These are phyloP conservation scores for Andrographis paniculata DNA, from an alignment of 305 asterid genomes.

Conservation along the genomic window DNA sequence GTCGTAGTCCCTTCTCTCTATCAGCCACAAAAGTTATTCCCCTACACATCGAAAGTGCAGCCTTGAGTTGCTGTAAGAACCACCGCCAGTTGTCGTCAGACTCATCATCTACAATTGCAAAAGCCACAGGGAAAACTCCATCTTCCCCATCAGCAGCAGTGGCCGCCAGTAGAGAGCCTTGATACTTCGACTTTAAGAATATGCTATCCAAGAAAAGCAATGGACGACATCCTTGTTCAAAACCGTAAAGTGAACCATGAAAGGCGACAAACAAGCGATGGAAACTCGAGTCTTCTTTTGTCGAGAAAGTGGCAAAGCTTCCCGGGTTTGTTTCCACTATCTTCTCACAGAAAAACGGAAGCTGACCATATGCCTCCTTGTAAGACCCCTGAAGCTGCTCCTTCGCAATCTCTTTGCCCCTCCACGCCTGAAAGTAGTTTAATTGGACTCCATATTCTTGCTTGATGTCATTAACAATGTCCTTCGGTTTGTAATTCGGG, in stretches of 20 bases:
- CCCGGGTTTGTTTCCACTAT: conserved; percentile 96
- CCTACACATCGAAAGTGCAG: conserved; percentile 47
- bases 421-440: conserved; percentile 98
- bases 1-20: conserved; percentile 78
- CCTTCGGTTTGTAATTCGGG: conserved; percentile 93
- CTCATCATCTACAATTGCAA: conserved; percentile 82
- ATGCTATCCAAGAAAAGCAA: conserved; percentile 82
- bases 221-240: conserved; percentile 91
- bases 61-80: conserved; percentile 76
- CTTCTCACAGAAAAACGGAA: conserved; percentile 81
- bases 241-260: conserved; percentile 78
- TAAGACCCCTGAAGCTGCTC: conserved; percentile 99
- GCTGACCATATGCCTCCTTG: conserved; percentile 85
- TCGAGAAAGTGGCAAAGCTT: conserved; percentile 83
- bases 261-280: conserved; percentile 83
- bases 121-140: conserved; percentile 84
- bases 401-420: conserved; percentile 96
- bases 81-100: conserved; percentile 89
- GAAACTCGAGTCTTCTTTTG: conserved; percentile 88
- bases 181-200: conserved; percentile 79
- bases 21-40: conserved; percentile 77
- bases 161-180: conserved; percentile 82
- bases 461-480: conserved; percentile 86
- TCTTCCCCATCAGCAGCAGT: conserved; percentile 92
- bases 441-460: conserved; percentile 84